Conservation (phyloP, 1,284 basidiomycete genomes). For the Cutaneotrichosporon mucoides region DNA sequence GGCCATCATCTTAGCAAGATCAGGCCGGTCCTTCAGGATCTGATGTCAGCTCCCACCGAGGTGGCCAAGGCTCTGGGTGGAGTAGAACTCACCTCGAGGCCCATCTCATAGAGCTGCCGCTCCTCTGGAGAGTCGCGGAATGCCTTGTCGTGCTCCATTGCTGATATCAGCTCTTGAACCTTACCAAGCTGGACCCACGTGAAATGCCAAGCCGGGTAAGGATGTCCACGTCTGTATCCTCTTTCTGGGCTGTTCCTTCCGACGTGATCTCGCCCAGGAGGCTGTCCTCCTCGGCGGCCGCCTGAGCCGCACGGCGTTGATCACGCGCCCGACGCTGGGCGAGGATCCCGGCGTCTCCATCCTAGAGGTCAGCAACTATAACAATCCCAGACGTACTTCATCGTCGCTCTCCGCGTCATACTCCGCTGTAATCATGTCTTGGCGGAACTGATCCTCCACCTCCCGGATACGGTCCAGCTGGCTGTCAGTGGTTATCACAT, state of each 20-base stretch:
- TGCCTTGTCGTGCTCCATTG: slow-evolving; percentile 27
- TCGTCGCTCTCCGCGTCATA: slow-evolving; percentile 11
- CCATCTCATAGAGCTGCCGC: slow-evolving; percentile 36
- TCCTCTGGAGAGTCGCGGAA: slow-evolving; percentile 42
- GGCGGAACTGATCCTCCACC: slow-evolving; percentile 32
- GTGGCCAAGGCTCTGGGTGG: background rate
- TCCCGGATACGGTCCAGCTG: slow-evolving; percentile 36
- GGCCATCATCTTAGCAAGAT: slow-evolving; percentile 29
- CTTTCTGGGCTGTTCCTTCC: background rate
- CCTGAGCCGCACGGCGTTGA: background rate
- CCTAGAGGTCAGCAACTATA: background rate
- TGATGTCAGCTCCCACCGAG: slow-evolving; percentile 5
- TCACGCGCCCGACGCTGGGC: background rate
- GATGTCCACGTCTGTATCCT: slow-evolving; percentile 21
- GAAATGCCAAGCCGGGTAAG: slow-evolving; percentile 25
- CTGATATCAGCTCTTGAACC: background rate
- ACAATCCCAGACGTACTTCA: no score
- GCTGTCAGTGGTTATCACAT: no score
- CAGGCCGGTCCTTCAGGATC: slow-evolving; percentile 29
- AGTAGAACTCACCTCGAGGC: slow-evolving; percentile 26
- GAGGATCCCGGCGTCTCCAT: background rate
- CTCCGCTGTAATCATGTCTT: slow-evolving; percentile 30
- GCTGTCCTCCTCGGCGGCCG: background rate
- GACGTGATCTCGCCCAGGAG: slow-evolving; percentile 13
- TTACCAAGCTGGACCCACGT: slow-evolving; percentile 12